Conservation (phyloP, 208 protist genomes). For the Leishmania lainsoni region DNA sequence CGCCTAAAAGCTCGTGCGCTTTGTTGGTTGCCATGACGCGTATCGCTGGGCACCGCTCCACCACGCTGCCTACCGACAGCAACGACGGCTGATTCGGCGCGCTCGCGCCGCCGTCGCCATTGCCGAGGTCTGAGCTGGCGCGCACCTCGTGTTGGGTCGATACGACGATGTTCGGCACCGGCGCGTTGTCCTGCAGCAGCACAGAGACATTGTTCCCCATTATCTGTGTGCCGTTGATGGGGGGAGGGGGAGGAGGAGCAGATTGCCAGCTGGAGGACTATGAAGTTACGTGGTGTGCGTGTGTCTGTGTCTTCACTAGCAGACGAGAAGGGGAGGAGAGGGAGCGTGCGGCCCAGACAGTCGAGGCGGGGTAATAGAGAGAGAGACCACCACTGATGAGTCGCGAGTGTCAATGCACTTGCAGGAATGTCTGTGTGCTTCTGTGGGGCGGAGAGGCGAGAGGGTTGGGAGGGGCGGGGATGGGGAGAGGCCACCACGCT, state of each 20-base stretch:
- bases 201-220: constrained; percentile 32
- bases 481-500: background rate
- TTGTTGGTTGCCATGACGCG: constrained; percentile 6
- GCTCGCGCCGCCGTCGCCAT: background rate
- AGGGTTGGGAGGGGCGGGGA: background rate
- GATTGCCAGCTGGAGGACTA: background rate
- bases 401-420: background rate
- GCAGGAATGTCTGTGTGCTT: background rate
- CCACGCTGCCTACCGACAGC: background rate
- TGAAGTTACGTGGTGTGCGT: background rate
- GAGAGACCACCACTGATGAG: background rate
- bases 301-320: background rate
- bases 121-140: background rate
- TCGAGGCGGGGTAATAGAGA: background rate
- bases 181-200: constrained; percentile 14
- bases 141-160: constrained; percentile 6
- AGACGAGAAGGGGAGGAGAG: background rate
- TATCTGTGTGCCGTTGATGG: background rate
- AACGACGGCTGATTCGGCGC: background rate
- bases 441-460: background rate
- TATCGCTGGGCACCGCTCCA: constrained; percentile 23
- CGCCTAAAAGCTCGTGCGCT: constrained; percentile 1
- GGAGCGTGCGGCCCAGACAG: background rate
- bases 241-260: background rate
- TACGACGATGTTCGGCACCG: constrained; percentile 21